Conservation (phyloP, 352 stramenopile genomes). For the Globisporangium irregulare region DNA sequence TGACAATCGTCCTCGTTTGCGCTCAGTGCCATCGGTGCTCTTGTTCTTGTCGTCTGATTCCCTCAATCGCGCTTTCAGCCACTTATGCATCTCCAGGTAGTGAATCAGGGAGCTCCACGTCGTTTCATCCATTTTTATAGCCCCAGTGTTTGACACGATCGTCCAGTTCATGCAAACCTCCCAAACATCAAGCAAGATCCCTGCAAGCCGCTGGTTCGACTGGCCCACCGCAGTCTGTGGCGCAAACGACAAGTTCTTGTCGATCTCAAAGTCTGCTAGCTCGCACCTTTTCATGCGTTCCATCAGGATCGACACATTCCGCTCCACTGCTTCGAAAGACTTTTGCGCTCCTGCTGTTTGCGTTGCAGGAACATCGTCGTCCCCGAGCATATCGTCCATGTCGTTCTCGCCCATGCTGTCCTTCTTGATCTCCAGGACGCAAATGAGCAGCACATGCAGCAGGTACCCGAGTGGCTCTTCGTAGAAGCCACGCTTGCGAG, state of each 20-base stretch:
- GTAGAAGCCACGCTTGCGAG: conserved; percentile 28
- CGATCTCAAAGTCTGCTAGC: conserved; percentile 44
- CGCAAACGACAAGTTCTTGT: conserved; percentile 40
- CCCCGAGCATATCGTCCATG: conserved; percentile 32
- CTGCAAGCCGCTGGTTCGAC: conserved; percentile 30
- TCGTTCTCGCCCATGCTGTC: conserved; percentile 10
- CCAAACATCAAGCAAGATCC: conserved; percentile 27
- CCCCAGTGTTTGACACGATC: conserved; percentile 10
- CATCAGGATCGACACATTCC: conserved; percentile 33
- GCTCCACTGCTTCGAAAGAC: conserved; percentile 23
- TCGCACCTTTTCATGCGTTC: conserved; percentile 48
- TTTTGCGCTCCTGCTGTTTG: conserved; percentile 26
- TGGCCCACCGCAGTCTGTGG: conserved; percentile 23
- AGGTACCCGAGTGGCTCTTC: conserved; percentile 43
- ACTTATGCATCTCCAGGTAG: conserved; percentile 35
- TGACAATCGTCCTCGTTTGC: conserved; percentile 19
- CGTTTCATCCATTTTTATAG: conserved; percentile 10
- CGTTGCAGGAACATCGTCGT: conserved; percentile 33
- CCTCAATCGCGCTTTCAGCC: conserved; percentile 21
- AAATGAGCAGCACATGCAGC: conserved; percentile 36
- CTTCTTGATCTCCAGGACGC: conserved; percentile 24
- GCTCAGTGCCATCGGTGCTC: not conserved
- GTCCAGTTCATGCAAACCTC: conserved; percentile 46
- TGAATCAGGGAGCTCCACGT: conserved; percentile 25
- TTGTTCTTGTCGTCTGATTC: conserved; percentile 16